Conservation (phyloP, 805 yeast genomes). For the Yarrowia divulgata region DNA sequence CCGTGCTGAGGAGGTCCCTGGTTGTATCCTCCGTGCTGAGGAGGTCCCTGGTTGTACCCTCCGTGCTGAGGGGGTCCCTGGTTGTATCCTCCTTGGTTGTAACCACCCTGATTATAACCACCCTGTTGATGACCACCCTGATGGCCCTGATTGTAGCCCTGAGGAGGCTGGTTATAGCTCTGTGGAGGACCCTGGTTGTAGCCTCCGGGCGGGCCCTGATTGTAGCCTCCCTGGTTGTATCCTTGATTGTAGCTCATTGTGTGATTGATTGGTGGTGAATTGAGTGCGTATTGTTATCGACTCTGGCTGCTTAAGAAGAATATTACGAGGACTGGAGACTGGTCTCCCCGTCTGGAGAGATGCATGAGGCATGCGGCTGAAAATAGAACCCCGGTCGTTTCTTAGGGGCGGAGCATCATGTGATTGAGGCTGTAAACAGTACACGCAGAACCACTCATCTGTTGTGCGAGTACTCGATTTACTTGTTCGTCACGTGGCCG, state of each 20-base stretch:
- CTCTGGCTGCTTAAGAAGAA: background rate
- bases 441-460: too few relatives aligned
- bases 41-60: slow-evolving; percentile 30
- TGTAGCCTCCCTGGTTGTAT: slow-evolving; percentile 37
- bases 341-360: background rate
- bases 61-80: slow-evolving; percentile 36
- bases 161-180: slow-evolving; percentile 31
- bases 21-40: slow-evolving; percentile 39
- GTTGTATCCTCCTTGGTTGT: slow-evolving; percentile 39
- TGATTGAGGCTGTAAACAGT: background rate
- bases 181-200: slow-evolving; percentile 26
- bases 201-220: slow-evolving; percentile 25
- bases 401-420: slow-evolving; percentile 18
- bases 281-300: background rate
- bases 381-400: background rate
- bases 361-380: slow-evolving; percentile 31
- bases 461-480: too few relatives aligned
- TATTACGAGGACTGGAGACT: background rate
- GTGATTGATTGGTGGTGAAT: background rate
- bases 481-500: too few relatives aligned
- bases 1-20: slow-evolving; percentile 36
- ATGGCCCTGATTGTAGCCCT: slow-evolving; percentile 22
- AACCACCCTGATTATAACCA: slow-evolving; percentile 16
- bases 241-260: slow-evolving; percentile 38
- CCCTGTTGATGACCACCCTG: slow-evolving; percentile 23